Conservation (phyloP, 139 green algal species). For the Closterium sp. region DNA sequence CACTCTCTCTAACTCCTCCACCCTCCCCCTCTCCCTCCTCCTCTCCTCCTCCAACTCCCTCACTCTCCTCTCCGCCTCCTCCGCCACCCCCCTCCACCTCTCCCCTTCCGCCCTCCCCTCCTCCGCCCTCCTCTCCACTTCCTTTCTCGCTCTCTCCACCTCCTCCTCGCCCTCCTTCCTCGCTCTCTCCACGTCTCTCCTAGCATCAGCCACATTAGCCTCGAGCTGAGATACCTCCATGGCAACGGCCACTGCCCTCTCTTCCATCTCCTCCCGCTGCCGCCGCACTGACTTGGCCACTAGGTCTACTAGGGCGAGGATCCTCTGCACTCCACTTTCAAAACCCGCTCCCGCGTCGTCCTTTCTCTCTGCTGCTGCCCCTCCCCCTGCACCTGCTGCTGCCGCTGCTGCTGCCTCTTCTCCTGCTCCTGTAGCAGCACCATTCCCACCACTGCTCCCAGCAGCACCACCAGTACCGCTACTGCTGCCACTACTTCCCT, state of each 20-base stretch:
- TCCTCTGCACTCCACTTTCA: not conserved
- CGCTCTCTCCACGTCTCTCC: not conserved
- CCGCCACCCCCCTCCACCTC: not conserved
- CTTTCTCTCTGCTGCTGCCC: not conserved
- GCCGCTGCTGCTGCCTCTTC: not conserved
- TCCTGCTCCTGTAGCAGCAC: not conserved
- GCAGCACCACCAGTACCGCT: not conserved
- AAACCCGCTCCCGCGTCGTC: not conserved
- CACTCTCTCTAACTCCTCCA: not conserved
- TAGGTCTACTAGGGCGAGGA: not conserved
- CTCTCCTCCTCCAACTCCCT: not conserved
- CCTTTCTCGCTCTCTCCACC: not conserved
- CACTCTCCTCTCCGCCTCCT: not conserved
- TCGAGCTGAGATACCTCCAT: not conserved
- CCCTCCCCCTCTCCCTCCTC: not conserved
- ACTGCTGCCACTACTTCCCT: not conserved
- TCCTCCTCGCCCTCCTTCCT: not conserved
- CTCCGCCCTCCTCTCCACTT: not conserved
- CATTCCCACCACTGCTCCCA: not conserved
- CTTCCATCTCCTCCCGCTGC: not conserved
- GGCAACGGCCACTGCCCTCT: not conserved
- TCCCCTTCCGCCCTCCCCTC: not conserved
- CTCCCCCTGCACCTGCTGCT: not conserved
- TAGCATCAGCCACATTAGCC: not conserved
- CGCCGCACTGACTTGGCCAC: not conserved